Percentiles rank a stretch among this genome's conserved stretches.
These are phyloP conservation scores for Saprolegnia parasitica DNA, from an alignment of 352 stramenopile genomes.

Conservation along the genomic window DNA sequence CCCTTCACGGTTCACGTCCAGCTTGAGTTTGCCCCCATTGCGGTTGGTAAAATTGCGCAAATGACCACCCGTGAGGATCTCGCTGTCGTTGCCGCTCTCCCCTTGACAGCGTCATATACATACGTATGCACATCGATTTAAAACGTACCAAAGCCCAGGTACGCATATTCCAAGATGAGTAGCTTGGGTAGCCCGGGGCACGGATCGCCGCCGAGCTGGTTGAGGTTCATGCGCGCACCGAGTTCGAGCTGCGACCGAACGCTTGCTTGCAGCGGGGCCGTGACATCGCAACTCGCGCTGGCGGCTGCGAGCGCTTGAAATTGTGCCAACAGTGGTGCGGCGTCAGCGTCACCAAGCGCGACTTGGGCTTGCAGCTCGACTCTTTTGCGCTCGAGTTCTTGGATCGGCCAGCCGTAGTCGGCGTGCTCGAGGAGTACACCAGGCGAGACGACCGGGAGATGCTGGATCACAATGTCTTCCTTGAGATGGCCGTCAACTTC, in stretches of 20 bases:
- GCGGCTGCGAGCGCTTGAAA: background rate
- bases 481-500: constrained; percentile 20
- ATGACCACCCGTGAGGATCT: constrained; percentile 21
- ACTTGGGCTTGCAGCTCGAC: constrained; percentile 14
- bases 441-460: constrained; percentile 18
- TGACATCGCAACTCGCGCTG: background rate
- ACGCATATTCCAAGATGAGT: constrained; percentile 18
- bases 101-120: background rate
- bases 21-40: constrained; percentile 6
- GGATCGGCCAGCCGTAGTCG: constrained; percentile 13
- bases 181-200: constrained; percentile 15
- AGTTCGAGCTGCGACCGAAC: constrained; percentile 3
- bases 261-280: constrained; percentile 1
- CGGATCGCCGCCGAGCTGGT: constrained; percentile 18
- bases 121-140: background rate
- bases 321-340: background rate
- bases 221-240: constrained; percentile 1
- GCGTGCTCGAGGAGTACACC: constrained; percentile 12
- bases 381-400: constrained; percentile 24
- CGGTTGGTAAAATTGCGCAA: constrained; percentile 21
- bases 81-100: constrained; percentile 15
- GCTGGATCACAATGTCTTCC: constrained; percentile 21
- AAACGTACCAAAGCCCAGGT: constrained; percentile 19
- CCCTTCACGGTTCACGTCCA: constrained; percentile 18
- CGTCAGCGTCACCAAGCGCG: background rate